Conservation (phyloP, 2,329 filamentous ascomycete species). For the Fusarium sp. region DNA sequence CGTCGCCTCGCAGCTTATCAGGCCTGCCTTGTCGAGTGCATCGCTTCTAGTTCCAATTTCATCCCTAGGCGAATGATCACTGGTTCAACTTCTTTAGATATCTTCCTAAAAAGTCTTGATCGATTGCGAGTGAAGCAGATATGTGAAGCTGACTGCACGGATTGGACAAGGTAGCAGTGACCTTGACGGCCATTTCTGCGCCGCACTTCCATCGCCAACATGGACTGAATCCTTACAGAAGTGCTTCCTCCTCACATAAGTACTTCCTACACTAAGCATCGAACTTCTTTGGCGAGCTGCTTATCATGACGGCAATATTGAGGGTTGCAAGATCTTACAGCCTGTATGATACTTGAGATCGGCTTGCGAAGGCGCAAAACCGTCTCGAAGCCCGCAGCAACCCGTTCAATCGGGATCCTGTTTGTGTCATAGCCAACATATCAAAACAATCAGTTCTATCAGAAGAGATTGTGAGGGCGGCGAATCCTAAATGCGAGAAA, state of each 20-base stretch:
- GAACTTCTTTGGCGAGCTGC: slow-evolving; percentile 16
- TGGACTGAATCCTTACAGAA: not conserved
- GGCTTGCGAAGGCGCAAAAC: slow-evolving; percentile 14
- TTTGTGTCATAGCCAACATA: slow-evolving; percentile 8
- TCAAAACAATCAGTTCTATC: slow-evolving; percentile 2
- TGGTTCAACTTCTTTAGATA: not conserved
- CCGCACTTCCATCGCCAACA: slow-evolving; percentile 9
- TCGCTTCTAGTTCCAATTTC: too few species aligned
- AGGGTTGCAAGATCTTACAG: slow-evolving; percentile 1
- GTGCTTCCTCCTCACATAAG: not conserved
- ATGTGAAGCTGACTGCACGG: not conserved
- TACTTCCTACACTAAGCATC: not conserved
- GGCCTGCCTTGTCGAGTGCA: too few species aligned
- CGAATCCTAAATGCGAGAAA: not conserved
- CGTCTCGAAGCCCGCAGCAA: slow-evolving; percentile 5
- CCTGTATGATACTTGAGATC: slow-evolving; percentile 6
- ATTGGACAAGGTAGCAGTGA: slow-evolving; percentile 9
- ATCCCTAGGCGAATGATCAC: not conserved
- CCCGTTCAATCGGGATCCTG: not conserved
- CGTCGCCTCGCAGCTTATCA: not conserved
- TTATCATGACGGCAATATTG: slow-evolving; percentile 5
- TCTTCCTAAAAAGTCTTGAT: rapidly evolving
- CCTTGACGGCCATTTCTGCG: slow-evolving; percentile 6
- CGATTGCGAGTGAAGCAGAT: not conserved
- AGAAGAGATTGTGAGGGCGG: slow-evolving; percentile 4